Percentiles rank a stretch among this genome's conserved stretches.
Evolutionary conservation across 371 early-diverging fungal species (phyloP).

Genomic region (Vairimorpha necatrix): DNA sequence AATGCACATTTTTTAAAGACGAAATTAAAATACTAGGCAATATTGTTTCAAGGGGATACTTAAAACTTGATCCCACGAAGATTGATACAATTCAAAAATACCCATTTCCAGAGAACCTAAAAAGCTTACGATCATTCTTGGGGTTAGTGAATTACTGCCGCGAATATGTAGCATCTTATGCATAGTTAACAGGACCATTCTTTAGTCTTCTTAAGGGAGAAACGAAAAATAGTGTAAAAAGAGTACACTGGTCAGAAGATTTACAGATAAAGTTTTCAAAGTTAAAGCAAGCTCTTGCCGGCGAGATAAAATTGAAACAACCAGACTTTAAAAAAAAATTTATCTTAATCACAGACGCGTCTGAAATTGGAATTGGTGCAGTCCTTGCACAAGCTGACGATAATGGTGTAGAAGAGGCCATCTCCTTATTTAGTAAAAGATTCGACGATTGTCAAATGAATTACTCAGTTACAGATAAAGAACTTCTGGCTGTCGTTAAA

Average conservation of each 20-base stretch:
- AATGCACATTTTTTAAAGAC: neutral
- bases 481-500: constrained; percentile 4
- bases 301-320: neutral
- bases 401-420: neutral
- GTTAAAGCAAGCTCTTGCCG: neutral
- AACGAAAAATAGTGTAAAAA: neutral
- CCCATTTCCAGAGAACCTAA: constrained; percentile 2
- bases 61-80: constrained; percentile 14
- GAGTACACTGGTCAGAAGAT: neutral
- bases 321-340: constrained; percentile 36
- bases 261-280: neutral
- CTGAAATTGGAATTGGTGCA: constrained; percentile 14
- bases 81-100: constrained; percentile 8
- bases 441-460: constrained; percentile 6
- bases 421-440: neutral
- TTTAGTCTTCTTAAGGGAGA: neutral
- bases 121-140: constrained; percentile 30
- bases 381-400: constrained; percentile 15
- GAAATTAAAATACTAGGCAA: constrained; percentile 44
- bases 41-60: neutral
- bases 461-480: constrained; percentile 10
- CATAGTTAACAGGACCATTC: neutral
- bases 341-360: constrained; percentile 49
- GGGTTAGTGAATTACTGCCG: constrained; percentile 22
- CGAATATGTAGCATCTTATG: neutral